Base-by-base conservation (phyloP, 2,329 filamentous ascomycete genomes). In the Arthrobotrys conoides region DNA sequence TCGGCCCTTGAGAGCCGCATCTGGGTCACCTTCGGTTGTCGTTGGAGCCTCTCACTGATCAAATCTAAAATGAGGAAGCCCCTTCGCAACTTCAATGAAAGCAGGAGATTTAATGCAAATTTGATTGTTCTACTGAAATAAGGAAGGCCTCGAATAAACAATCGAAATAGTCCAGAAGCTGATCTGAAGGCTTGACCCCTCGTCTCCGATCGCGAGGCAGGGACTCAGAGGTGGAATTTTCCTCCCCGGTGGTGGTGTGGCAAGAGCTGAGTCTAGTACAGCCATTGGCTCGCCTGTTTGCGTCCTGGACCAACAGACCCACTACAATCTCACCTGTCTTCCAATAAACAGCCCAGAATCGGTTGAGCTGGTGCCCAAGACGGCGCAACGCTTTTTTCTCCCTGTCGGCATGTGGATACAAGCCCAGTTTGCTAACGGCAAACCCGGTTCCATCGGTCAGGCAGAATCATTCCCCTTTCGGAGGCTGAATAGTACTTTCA, bases 241-340 rank as follows among this genome's bases (percentile, higher is more conserved):
- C 38, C 51, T 71, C 66, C 71, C 67, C 67, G 63, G 73, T 36
- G 36, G 51, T 36, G 30, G 55, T 67, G 63, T 71, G 73, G 63
- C 73, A 36, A 71, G 30, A 55, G 49, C 63, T 66, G 61, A 30
- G 20, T 64, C 61, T 22, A 18, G 41, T 33, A 18, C 49, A 14
- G 12, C 49, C 18, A 77, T 77, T 77, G 73, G 73, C 49, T 30
- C 27, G 63, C 36, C 68, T 33, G 61, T 33, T 61, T 51, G 55
- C 67, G 53, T 64, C 51, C 63, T 57, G 51, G 53, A 51, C 53
- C 53, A 41, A 36, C 51, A 63, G 73, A 24, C 67, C 73, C 67
- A 77, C 73, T 51, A 67, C 67, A 71, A 77, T 77, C 73, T 77
- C 67, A 77, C 67, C 53, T 53, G 22, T 49, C 67, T 38, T 61